Conservation (phyloP, 768 basidiomycete species). For the Collybia mongolica region DNA sequence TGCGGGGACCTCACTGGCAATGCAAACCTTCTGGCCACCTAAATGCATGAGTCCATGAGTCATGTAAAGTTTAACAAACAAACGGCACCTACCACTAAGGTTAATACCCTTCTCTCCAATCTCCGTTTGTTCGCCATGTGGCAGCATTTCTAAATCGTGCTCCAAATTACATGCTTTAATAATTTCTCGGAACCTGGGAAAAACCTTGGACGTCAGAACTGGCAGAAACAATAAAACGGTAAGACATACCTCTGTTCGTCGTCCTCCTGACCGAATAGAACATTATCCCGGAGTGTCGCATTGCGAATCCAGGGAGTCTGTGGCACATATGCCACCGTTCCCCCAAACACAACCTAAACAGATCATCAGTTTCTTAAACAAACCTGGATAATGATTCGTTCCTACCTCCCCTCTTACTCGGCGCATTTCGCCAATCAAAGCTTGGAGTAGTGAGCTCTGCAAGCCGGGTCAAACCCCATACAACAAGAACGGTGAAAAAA, state of each 20-base stretch:
- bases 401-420: conserved; percentile 53
- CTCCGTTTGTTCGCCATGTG: conserved; percentile 66
- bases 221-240: conserved; percentile 37
- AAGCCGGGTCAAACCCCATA: background rate
- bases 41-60: background rate
- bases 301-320: conserved; percentile 67
- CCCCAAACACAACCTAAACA: conserved; percentile 46
- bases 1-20: background rate
- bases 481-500: conserved; percentile 12
- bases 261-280: conserved; percentile 67
- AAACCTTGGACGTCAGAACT: background rate
- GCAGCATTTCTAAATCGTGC: conserved; percentile 70
- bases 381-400: background rate
- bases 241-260: conserved; percentile 48
- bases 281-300: conserved; percentile 71
- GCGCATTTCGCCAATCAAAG: conserved; percentile 68
- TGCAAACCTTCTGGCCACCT: conserved; percentile 37
- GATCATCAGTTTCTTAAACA: conserved; percentile 10
- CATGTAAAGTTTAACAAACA: background rate
- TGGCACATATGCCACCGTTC: conserved; percentile 56
- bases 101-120: conserved; percentile 80
- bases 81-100: conserved; percentile 41
- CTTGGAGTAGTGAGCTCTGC: conserved; percentile 56
- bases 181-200: conserved; percentile 51
- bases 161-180: conserved; percentile 66